Evolutionary conservation across 192 early-diverging fungal genomes (phyloP), one percentile per base, ranked within the genome.

Genomic region (Coemansia umbellata): DNA sequence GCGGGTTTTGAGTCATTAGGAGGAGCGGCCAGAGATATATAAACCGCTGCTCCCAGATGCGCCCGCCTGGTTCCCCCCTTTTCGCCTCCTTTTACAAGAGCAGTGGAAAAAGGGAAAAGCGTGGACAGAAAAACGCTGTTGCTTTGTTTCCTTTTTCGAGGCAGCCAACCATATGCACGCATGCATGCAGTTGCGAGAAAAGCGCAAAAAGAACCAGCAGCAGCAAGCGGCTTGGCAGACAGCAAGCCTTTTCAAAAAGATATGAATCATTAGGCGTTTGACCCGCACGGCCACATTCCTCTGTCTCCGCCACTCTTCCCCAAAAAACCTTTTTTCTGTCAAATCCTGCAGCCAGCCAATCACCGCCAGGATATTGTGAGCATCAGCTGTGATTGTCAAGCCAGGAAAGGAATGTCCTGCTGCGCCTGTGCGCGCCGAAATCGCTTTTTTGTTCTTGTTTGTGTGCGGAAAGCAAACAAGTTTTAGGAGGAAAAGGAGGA

Each of bases 1-100:
- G 23, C 21, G 26, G 43, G 13, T 45, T 45, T 45, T 45, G 43
- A 45, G 43, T 45, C 43, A 45, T 26, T 27, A 45, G 21, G n/a
- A 45, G 43, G 43, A 28, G 43, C n/a, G 43, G 14, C 10, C 3
- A 19, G 23, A 19, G n/a, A n/a, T 45, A 45, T 45, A 45, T 45
- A 45, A 45, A 45, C n/a, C n/a, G n/a, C n/a, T n/a, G n/a, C n/a
- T n/a, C n/a, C n/a, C n/a, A n/a, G n/a, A n/a, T n/a, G n/a, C n/a
- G n/a, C n/a, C n/a, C n/a, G n/a, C n/a, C n/a, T n/a, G n/a, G 43
- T 6, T 14, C 13, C 13, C 5, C 40, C 18, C 19, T 41, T 21
- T 41, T 21, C 18, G n/a, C n/a, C n/a, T n/a, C n/a, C n/a, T n/a
- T n/a, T 42, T 24, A 42, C 21, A 23, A 42, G 19, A 15, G 33